Conservation (phyloP, 257 asterid genomes). For the Ehretia macrophylla region DNA sequence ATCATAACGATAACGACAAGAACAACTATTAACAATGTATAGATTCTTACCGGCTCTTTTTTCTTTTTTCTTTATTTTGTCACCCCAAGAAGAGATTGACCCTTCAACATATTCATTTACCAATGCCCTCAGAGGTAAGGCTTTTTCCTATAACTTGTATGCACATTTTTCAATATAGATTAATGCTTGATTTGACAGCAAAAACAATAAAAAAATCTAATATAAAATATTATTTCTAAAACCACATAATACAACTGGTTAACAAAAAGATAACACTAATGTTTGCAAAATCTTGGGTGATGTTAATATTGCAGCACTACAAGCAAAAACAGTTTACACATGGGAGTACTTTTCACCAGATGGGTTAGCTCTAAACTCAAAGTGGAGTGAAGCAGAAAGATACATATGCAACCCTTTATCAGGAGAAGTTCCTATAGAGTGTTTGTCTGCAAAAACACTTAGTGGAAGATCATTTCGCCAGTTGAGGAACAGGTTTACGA, state of each 20-base stretch:
- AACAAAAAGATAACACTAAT: too few relatives aligned
- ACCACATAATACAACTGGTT: too few relatives aligned
- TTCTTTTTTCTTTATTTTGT: background rate
- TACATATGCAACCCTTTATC: constrained; percentile 86
- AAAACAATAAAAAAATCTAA: too few relatives aligned
- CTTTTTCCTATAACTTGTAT: background rate
- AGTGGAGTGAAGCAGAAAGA: constrained; percentile 92
- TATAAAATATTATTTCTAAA: too few relatives aligned
- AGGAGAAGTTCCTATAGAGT: constrained; percentile 86
- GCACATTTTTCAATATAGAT: too few relatives aligned
- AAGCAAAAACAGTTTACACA: constrained; percentile 57
- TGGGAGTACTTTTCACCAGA: constrained; percentile 69
- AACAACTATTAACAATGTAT: background rate
- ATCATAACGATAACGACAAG: too few relatives aligned
- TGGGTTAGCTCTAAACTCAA: constrained; percentile 60
- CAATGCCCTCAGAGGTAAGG: constrained; percentile 70
- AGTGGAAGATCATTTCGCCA: constrained; percentile 67
- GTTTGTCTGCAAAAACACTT: constrained; percentile 73
- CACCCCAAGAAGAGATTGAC: constrained; percentile 70
- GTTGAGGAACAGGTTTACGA: constrained; percentile 51
- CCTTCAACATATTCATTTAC: constrained; percentile 89
- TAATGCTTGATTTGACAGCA: too few relatives aligned
- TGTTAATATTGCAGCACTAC: constrained; percentile 90
- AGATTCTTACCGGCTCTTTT: background rate
- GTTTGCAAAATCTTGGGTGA: too few relatives aligned